These are phyloP conservation scores for Trichoderma harzianum DNA, from an alignment of 2,329 filamentous ascomycete genomes.

Conservation along the genomic window DNA sequence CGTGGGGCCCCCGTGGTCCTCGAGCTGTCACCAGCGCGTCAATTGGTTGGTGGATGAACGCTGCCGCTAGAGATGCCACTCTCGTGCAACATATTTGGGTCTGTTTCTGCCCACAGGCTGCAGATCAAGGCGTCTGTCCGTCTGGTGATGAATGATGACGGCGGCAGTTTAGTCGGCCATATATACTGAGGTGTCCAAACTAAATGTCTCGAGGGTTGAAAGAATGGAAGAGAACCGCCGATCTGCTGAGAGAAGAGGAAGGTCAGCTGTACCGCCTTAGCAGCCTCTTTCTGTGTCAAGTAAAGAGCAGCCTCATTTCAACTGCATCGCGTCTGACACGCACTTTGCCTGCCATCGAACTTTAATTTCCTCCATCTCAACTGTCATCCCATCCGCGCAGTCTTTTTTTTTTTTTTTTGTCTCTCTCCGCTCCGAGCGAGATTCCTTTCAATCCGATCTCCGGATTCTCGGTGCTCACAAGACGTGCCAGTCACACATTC, in stretches of 20 bases:
- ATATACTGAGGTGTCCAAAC: background rate
- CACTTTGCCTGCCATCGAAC: background rate
- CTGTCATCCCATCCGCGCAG: background rate
- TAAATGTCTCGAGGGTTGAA: background rate
- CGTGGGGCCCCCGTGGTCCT: background rate
- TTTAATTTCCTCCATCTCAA: background rate
- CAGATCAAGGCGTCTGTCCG: background rate
- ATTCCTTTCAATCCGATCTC: background rate
- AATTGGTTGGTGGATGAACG: slow-evolving; percentile 12
- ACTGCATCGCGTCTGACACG: background rate
- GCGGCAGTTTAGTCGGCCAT: background rate
- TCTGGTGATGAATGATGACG: background rate
- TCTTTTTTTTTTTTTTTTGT: background rate
- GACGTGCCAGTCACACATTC: background rate
- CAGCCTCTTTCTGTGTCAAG: background rate
- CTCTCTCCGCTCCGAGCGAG: no score
- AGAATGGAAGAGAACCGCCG: background rate
- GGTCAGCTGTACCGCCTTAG: background rate
- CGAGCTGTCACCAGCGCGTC: background rate
- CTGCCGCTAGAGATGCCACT: background rate
- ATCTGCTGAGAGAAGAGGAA: background rate
- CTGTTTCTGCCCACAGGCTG: background rate
- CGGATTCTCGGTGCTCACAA: background rate
- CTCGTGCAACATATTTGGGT: background rate
- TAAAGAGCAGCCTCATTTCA: background rate